A percentile compares a stretch with the other conserved stretches of the same genome.
Conservation (phyloP, 371 early-diverging fungal species). For the Syncephalastrum monosporum region DNA sequence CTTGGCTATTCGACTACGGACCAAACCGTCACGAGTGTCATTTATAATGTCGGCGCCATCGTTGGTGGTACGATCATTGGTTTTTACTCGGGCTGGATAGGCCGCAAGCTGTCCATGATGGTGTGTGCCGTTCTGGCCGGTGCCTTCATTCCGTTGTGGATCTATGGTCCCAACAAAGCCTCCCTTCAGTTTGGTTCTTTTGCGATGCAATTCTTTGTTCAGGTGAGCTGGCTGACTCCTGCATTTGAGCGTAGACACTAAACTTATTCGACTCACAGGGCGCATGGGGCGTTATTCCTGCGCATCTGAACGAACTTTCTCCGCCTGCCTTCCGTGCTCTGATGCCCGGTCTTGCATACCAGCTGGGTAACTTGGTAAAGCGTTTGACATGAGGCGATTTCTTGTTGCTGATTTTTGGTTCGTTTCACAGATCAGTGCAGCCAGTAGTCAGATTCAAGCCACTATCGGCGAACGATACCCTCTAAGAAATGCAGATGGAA, state of each 20-base stretch:
- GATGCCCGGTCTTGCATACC: conserved; percentile 66
- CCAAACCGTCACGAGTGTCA: conserved; percentile 54
- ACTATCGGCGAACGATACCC: conserved; percentile 50
- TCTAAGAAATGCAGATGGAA: conserved; percentile 28
- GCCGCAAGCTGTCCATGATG: conserved; percentile 55
- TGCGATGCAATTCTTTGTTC: conserved; percentile 57
- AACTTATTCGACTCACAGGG: conserved; percentile 15
- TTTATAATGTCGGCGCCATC: conserved; percentile 64
- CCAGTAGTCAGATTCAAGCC: conserved; percentile 65
- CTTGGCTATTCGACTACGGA: conserved; percentile 48
- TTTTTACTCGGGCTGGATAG: conserved; percentile 61
- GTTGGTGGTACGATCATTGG: conserved; percentile 61
- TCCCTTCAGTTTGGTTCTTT: conserved; percentile 54
- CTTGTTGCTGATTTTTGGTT: no score
- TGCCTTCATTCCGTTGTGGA: conserved; percentile 64
- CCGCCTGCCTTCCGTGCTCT: conserved; percentile 61
- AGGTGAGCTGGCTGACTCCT: conserved; percentile 55
- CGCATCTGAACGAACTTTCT: conserved; percentile 61
- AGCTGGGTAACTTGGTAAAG: conserved; percentile 59
- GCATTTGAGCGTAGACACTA: no score
- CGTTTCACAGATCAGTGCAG: conserved; percentile 44
- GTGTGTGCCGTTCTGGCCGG: conserved; percentile 48
- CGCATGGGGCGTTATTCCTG: conserved; percentile 48
- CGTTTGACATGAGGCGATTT: background rate
- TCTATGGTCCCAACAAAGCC: conserved; percentile 41